These are phyloP conservation scores for Neurospora sp. DNA, from an alignment of 2,329 filamentous ascomycete species.

Conservation along the genomic window DNA sequence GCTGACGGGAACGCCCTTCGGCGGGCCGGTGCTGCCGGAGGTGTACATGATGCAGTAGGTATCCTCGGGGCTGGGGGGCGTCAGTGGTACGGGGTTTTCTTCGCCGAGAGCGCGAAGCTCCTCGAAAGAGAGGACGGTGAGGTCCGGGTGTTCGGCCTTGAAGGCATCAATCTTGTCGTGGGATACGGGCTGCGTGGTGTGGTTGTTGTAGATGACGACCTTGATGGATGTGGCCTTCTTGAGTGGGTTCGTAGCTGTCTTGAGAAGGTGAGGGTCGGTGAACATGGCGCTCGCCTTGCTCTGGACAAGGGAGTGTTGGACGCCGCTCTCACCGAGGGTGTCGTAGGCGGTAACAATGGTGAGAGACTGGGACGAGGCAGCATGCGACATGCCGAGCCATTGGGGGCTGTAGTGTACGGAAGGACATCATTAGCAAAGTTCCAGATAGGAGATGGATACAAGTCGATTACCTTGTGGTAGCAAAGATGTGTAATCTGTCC, in stretches of 20 bases:
- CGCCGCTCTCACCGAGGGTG: conserved; percentile 73
- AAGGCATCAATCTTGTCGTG: conserved; percentile 45
- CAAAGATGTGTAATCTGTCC: conserved; percentile 72
- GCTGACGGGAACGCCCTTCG: conserved; percentile 78
- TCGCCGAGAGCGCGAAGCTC: conserved; percentile 49
- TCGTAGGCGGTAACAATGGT: conserved; percentile 93
- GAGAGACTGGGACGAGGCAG: conserved; percentile 71
- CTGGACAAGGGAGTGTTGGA: conserved; percentile 77
- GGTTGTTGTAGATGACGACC: conserved; percentile 53
- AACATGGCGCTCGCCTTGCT: conserved; percentile 77
- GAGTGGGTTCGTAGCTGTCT: conserved; percentile 46
- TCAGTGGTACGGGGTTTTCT: conserved; percentile 59
- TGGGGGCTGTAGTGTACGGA: conserved; percentile 43
- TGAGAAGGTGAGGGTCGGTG: conserved; percentile 68
- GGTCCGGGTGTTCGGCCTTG: conserved; percentile 42
- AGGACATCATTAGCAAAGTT: conserved; percentile 3
- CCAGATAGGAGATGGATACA: background rate
- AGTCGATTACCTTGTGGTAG: conserved; percentile 56
- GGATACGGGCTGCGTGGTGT: conserved; percentile 38
- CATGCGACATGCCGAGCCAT: conserved; percentile 78
- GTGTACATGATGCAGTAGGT: conserved; percentile 81
- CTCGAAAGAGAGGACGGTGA: conserved; percentile 43
- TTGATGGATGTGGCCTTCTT: conserved; percentile 46
- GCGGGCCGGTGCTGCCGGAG: conserved; percentile 78
- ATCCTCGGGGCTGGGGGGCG: conserved; percentile 63